These are phyloP conservation scores for Mycena amicta DNA, from an alignment of 768 basidiomycete genomes.

Conservation along the genomic window DNA sequence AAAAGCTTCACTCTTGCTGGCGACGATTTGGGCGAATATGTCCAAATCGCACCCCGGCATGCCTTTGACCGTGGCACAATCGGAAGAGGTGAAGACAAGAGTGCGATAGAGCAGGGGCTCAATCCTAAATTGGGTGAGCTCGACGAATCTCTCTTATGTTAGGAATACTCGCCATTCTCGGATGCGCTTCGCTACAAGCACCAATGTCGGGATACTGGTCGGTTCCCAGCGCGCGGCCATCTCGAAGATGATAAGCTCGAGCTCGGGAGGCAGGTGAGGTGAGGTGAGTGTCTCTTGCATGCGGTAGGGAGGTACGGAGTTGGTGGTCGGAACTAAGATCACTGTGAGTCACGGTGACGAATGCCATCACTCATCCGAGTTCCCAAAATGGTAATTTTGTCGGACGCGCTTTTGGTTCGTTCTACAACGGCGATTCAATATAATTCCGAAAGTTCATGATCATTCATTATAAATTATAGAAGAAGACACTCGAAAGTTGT, in stretches of 20 bases:
- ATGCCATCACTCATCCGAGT: too few relatives aligned
- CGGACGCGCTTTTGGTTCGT: too few relatives aligned
- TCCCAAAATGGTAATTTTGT: too few relatives aligned
- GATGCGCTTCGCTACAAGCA: neutral
- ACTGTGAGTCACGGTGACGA: too few relatives aligned
- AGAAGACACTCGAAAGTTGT: too few relatives aligned
- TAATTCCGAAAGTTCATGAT: too few relatives aligned
- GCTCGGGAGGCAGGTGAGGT: neutral
- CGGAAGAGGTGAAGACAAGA: neutral
- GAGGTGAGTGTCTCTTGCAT: neutral
- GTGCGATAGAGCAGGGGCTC: neutral
- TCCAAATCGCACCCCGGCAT: neutral
- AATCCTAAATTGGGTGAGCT: neutral
- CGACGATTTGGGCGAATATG: neutral
- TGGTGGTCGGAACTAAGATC: neutral
- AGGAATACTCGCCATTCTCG: neutral
- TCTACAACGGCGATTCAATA: too few relatives aligned
- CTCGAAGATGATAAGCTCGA: neutral
- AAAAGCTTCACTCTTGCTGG: neutral
- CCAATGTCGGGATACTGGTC: neutral
- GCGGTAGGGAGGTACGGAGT: neutral
- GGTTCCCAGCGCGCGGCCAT: neutral
- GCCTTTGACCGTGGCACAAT: neutral
- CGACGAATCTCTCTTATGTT: neutral
- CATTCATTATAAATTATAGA: too few relatives aligned